phyloP scores from a whole-genome alignment of 2,329 filamentous ascomycete species.

The Sporothrix pallida region DNA sequence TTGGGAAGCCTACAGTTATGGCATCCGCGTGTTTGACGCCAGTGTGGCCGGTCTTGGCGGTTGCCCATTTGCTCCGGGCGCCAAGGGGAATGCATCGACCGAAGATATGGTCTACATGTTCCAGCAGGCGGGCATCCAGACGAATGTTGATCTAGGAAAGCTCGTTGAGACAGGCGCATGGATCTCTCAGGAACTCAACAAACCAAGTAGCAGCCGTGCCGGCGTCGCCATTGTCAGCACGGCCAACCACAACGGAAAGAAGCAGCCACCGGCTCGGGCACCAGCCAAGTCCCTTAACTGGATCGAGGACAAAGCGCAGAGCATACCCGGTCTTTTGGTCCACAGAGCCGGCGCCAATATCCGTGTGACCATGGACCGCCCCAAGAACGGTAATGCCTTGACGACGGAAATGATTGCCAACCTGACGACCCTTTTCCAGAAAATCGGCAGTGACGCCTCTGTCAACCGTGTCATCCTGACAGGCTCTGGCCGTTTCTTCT shows the following conservation, averaged over 20 bases:
- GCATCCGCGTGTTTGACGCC: constrained; percentile 78
- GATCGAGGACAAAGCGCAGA: neutral
- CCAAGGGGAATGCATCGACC: constrained; percentile 84
- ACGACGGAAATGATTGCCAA: neutral
- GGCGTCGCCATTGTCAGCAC: constrained; percentile 46
- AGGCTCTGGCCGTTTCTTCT: constrained; percentile 46
- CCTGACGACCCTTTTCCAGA: neutral
- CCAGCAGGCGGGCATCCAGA: constrained; percentile 74
- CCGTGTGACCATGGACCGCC: neutral
- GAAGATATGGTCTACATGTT: constrained; percentile 83
- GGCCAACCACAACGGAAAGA: neutral
- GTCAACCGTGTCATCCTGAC: constrained; percentile 45
- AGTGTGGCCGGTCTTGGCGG: constrained; percentile 82
- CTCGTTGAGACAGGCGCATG: constrained; percentile 72
- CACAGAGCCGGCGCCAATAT: neutral
- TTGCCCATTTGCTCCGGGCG: constrained; percentile 83
- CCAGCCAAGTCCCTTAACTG: neutral
- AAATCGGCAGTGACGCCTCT: constrained; percentile 36
- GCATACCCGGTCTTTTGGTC: neutral
- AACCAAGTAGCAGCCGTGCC: constrained; percentile 67
- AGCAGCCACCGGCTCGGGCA: too few relatives aligned
- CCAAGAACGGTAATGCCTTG: constrained; percentile 18
- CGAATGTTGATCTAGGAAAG: constrained; percentile 71
- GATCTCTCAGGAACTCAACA: constrained; percentile 70
- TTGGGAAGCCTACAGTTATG: constrained; percentile 75